Evolutionary conservation across 768 basidiomycete species (phyloP).

Genomic region (Lepiota subincarnata): DNA sequence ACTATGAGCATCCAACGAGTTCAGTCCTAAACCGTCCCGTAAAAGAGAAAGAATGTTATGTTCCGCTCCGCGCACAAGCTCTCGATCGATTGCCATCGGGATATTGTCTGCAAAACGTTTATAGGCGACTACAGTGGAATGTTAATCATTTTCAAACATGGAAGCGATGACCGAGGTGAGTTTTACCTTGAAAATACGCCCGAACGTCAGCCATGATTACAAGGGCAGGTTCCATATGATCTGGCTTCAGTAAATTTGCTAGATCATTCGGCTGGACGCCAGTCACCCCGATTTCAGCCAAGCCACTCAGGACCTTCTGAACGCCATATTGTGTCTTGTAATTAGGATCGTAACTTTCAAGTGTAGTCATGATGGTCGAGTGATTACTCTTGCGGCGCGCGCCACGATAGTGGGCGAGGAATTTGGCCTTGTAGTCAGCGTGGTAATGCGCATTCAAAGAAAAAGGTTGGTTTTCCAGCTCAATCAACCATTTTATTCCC

Average conservation of each 20-base stretch:
- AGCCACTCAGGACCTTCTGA: conserved; percentile 26
- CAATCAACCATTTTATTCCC: conserved; percentile 45
- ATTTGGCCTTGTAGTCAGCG: conserved; percentile 35
- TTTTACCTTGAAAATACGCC: conserved; percentile 69
- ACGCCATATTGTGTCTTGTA: conserved; percentile 19
- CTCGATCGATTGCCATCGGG: conserved; percentile 51
- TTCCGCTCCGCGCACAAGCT: conserved; percentile 51
- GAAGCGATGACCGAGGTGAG: not conserved
- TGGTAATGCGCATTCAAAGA: conserved; percentile 53
- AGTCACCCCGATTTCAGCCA: conserved; percentile 36
- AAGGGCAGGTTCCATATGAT: conserved; percentile 52
- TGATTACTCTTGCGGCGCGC: conserved; percentile 29
- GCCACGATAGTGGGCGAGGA: conserved; percentile 45
- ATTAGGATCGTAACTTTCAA: conserved; percentile 13
- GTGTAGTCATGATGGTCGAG: conserved; percentile 20
- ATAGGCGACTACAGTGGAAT: conserved; percentile 42
- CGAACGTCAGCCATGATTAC: conserved; percentile 69
- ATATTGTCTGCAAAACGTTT: conserved; percentile 57
- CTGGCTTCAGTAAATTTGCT: conserved; percentile 44
- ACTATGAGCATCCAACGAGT: conserved; percentile 39
- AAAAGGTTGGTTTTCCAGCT: conserved; percentile 45
- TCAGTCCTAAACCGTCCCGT: conserved; percentile 46
- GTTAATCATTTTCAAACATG: not conserved
- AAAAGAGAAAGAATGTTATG: conserved; percentile 42
- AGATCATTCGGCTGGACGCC: conserved; percentile 40